These are phyloP conservation scores for Paramecium primaurelia DNA, from an alignment of 73 alveolate genomes.

Conservation along the genomic window DNA sequence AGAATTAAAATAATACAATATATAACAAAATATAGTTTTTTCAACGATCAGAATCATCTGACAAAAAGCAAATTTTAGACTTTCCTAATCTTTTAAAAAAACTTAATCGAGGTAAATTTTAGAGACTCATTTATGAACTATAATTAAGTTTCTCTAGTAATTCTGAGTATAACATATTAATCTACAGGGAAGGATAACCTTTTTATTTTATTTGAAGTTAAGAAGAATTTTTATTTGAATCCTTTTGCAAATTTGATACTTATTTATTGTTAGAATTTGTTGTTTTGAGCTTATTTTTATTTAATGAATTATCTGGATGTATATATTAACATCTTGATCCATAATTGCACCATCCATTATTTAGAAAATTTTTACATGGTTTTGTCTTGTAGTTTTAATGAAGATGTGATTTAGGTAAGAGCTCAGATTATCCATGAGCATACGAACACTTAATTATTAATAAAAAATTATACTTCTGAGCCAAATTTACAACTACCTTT, in stretches of 20 bases:
- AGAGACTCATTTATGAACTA: background rate
- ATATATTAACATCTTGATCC: conserved; percentile 91
- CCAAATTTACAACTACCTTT: conserved; percentile 71
- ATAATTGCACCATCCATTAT: conserved; percentile 86
- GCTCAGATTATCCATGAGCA: conserved; percentile 87
- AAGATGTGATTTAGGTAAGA: conserved; percentile 76
- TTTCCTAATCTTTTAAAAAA: background rate
- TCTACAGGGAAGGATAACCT: too few relatives aligned
- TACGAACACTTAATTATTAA: conserved; percentile 70
- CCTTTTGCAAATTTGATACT: background rate
- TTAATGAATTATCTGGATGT: conserved; percentile 62
- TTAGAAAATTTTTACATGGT: conserved; percentile 84
- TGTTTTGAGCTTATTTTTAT: background rate
- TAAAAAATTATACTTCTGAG: conserved; percentile 10
- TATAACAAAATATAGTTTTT: background rate
- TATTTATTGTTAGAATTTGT: background rate
- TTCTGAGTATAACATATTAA: background rate
- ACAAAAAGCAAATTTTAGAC: background rate
- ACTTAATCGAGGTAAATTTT: background rate
- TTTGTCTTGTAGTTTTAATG: conserved; percentile 88
- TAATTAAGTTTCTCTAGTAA: background rate
- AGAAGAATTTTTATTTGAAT: background rate
- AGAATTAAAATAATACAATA: background rate
- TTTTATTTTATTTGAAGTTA: too few relatives aligned
- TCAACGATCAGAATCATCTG: background rate